Evolutionary conservation across 495 filamentous ascomycete species (phyloP).

Genomic region (Penicillium psychrofluorescens): DNA sequence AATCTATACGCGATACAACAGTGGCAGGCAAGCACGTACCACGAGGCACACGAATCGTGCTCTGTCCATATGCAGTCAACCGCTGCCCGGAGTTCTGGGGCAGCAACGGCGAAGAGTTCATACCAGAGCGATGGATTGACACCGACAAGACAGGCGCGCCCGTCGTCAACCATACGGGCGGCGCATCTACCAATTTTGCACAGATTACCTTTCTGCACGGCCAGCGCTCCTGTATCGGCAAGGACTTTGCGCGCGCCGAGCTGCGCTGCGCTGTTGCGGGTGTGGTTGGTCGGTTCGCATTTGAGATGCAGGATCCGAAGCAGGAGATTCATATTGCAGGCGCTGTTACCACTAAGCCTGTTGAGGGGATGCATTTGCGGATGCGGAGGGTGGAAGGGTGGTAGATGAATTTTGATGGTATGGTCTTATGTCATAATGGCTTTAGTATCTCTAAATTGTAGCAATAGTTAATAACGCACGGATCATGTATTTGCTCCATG

Average conservation of each 20-base stretch:
- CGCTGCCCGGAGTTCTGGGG: conserved; percentile 34
- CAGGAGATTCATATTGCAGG: conserved; percentile 52
- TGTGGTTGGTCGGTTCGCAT: conserved; percentile 25
- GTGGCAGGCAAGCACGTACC: conserved; percentile 37
- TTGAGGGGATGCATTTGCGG: conserved; percentile 56
- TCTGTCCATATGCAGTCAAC: conserved; percentile 39
- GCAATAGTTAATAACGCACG: too few relatives aligned
- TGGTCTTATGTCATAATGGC: not conserved
- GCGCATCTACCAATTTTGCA: conserved; percentile 37
- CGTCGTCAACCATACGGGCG: conserved; percentile 27
- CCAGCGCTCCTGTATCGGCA: conserved; percentile 42
- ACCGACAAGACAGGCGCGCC: conserved; percentile 21
- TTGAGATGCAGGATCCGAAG: conserved; percentile 55
- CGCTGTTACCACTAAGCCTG: conserved; percentile 58
- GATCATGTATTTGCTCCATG: too few relatives aligned
- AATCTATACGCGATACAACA: conserved; percentile 36
- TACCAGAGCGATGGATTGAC: conserved; percentile 45
- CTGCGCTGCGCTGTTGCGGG: conserved; percentile 30
- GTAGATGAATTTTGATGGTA: conserved; percentile 29
- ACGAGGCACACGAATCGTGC: conserved; percentile 34
- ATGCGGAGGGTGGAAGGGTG: conserved; percentile 56
- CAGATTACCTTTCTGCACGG: conserved; percentile 45
- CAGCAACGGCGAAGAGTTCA: conserved; percentile 30
- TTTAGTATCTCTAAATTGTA: not conserved
- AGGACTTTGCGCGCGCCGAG: conserved; percentile 40